phyloP scores from a whole-genome alignment of 371 early-diverging fungal genomes.

The Parasitella parasitica region DNA sequence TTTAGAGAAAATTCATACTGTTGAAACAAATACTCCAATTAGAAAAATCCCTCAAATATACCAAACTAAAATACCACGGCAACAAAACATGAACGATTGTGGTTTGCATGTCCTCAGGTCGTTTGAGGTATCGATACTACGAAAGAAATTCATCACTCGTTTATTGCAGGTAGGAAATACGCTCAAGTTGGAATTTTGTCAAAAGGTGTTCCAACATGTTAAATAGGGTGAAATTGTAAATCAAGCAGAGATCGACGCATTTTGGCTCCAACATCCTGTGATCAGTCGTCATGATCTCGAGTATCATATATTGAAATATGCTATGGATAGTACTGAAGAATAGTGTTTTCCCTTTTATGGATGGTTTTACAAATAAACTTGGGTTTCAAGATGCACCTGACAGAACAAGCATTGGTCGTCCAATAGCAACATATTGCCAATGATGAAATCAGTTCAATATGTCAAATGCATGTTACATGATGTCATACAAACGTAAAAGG shows the following conservation, averaged over 20 bases:
- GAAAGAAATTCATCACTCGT: not conserved
- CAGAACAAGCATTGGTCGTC: not conserved
- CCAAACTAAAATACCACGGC: not conserved
- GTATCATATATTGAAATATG: not conserved
- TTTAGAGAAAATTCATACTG: not conserved
- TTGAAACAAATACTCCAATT: not conserved
- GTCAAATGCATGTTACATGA: not conserved
- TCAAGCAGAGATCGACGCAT: not conserved
- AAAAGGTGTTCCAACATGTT: too few relatives aligned
- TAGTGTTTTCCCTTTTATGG: not conserved
- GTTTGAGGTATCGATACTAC: not conserved
- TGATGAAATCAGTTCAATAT: not conserved
- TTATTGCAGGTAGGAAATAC: not conserved
- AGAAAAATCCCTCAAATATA: not conserved
- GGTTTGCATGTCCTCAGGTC: not conserved
- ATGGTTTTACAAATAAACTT: not conserved
- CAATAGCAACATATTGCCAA: not conserved
- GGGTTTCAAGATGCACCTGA: not conserved
- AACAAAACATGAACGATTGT: not conserved
- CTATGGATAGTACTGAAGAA: not conserved
- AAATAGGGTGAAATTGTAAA: not conserved
- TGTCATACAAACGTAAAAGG: not conserved
- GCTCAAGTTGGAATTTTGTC: too few relatives aligned
- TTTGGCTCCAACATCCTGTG: not conserved
- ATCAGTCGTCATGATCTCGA: not conserved